Base-by-base conservation (phyloP, 2,329 filamentous ascomycete genomes). In the Ilyonectria destructans region DNA sequence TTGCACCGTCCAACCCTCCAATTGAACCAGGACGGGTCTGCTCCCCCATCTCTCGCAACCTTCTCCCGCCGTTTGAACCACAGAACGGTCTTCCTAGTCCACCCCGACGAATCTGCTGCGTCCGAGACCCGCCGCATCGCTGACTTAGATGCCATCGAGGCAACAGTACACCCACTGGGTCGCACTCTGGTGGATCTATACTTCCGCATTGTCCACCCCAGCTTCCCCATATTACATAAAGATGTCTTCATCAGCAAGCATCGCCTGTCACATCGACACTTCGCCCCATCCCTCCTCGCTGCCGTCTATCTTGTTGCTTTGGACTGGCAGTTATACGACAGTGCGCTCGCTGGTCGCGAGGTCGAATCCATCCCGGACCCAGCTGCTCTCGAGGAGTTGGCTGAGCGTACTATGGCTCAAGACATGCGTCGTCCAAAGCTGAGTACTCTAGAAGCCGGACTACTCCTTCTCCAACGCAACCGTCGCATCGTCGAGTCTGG, bases 181-280 rank as follows among this genome's bases (percentile, higher is more conserved):
- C 85, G 86, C 56, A 86, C 86, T 9, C 80, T 93, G 52, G 85
- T 93, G 70, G 89, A 91, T 71, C 84, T 93, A 21, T 93, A 92
- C 81, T 93, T 93, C 76, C 83, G 87, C 29, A 86, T 89, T 45
- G 84, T 90, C 9, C 88, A 90, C 70, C 88, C 88, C 0, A 85
- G 83, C 64, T 89, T 88, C 71, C 88, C 88, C 1, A 85, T 90
- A 54, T 76, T 90, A 4, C 87, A 90, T 73, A 90, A 90, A 74
- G 86, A 85, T 35, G 88, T 90, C 13, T 91, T 89, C 67, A 81
- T 90, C 43, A 88, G 90, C 73, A 90, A 90, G 75, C 90, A 91
- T 71, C 82, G 83, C 31, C 81, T 86, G 12, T 87, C 87, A 0
- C 86, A 89, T 70, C 82, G 85, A 45, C 87, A 90, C 70, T 88